Evolutionary conservation across 2,329 filamentous ascomycete genomes (phyloP).

Genomic region (Aspergillus sergii): DNA sequence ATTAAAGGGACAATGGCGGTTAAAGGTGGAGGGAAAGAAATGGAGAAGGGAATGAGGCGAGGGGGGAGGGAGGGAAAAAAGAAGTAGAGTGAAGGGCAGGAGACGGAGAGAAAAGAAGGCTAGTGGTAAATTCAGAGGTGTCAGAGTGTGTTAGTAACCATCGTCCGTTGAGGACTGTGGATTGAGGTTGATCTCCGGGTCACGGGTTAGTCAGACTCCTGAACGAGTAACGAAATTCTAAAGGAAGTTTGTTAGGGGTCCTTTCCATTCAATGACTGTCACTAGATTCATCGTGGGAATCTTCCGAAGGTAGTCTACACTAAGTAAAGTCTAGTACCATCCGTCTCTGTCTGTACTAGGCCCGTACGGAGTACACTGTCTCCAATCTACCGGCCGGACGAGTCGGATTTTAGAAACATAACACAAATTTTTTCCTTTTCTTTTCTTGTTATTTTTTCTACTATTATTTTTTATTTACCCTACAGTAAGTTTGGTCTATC

Average conservation of each 20-base stretch:
- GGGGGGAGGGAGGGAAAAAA: constrained; percentile 19
- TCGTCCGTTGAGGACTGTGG: constrained; percentile 6
- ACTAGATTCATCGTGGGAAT: neutral
- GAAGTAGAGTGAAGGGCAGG: neutral
- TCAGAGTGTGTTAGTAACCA: constrained; percentile 7
- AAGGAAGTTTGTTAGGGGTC: neutral
- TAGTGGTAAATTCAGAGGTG: constrained; percentile 13
- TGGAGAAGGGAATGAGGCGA: constrained; percentile 31
- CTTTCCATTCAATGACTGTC: neutral
- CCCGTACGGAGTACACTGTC: neutral
- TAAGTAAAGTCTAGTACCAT: neutral
- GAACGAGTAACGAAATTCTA: neutral
- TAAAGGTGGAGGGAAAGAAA: constrained; percentile 46
- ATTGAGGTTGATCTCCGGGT: constrained; percentile 16
- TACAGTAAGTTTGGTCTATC: neutral
- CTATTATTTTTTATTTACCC: neutral
- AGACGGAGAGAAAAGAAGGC: constrained; percentile 11
- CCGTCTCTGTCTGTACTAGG: neutral
- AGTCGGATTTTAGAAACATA: neutral
- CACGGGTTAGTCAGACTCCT: constrained; percentile 11
- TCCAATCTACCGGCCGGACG: neutral
- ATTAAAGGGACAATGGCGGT: constrained; percentile 13
- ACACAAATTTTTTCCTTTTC: neutral
- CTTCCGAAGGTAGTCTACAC: neutral
- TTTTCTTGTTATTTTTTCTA: neutral